These are phyloP conservation scores for Nicotiana rustica DNA, from an alignment of 305 asterid genomes.

Conservation along the genomic window DNA sequence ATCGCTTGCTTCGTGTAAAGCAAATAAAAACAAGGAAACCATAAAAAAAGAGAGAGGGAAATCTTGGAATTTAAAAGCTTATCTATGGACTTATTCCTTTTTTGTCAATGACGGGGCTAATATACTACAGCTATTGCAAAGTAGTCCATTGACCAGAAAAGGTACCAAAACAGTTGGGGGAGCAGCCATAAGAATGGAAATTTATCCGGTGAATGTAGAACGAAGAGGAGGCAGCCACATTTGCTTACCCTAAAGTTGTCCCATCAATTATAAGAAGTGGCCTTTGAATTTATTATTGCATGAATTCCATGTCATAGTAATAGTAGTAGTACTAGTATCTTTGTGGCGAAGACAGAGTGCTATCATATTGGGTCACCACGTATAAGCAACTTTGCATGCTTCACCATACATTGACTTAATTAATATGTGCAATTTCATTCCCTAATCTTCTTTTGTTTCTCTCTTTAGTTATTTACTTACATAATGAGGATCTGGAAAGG, in stretches of 20 bases:
- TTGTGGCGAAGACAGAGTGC: slow-evolving; percentile 27
- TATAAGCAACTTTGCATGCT: slow-evolving; percentile 37
- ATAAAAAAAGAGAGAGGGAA: not conserved
- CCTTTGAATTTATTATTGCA: slow-evolving; percentile 16
- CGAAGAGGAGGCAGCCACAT: not conserved
- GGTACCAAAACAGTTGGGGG: not conserved
- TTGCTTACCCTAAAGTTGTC: not conserved
- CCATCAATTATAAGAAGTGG: slow-evolving; percentile 17
- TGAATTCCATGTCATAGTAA: not conserved
- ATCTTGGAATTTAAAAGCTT: not conserved
- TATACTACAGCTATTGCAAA: slow-evolving; percentile 32
- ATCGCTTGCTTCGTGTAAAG: not conserved
- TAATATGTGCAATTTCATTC: not conserved
- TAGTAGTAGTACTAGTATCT: slow-evolving; percentile 24
- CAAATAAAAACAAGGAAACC: not conserved
- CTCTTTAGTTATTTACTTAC: not conserved
- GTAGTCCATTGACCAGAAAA: not conserved
- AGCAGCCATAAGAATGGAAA: not conserved
- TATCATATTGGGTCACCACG: slow-evolving; percentile 45
- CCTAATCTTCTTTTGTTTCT: not conserved
- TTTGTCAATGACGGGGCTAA: not conserved
- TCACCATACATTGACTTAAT: not conserved
- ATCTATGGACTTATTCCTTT: not conserved
- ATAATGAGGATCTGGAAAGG: not conserved
- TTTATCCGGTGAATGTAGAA: not conserved